phyloP scores from a whole-genome alignment of 2,329 filamentous ascomycete species.

The Paracorniculantispora psalliotae region DNA sequence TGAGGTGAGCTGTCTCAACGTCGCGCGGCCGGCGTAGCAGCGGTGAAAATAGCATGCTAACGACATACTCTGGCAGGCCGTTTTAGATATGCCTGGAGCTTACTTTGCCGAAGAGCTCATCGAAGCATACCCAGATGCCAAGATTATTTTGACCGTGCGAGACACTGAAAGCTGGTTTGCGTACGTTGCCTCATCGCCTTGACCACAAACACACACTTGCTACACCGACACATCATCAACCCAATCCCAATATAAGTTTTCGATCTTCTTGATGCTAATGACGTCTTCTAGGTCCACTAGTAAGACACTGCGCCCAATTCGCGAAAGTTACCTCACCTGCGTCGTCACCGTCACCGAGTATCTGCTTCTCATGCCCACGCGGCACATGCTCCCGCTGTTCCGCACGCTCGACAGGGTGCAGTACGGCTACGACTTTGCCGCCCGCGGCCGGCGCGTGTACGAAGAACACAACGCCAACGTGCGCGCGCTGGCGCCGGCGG shows the following conservation, averaged over 20 bases:
- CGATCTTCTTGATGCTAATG: not conserved
- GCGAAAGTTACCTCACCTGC: not conserved
- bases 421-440: not conserved
- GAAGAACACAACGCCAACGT: conserved; percentile 13
- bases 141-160: conserved; percentile 5
- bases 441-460: not conserved
- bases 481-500: conserved; percentile 12
- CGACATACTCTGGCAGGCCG: not conserved
- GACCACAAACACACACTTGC: not conserved
- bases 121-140: conserved; percentile 9
- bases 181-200: not conserved
- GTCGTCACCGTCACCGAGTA: not conserved
- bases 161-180: conserved; percentile 7
- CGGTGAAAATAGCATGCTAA: not conserved
- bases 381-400: not conserved
- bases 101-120: conserved; percentile 5
- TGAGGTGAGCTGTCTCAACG: not conserved
- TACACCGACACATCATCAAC: no score
- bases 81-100: conserved; percentile 8
- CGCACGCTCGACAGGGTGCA: not conserved
- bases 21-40: not conserved
- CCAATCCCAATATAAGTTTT: no score
- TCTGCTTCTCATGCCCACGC: conserved; percentile 7
- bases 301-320: not conserved
- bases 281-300: not conserved